Evolutionary conservation across 257 asterid genomes (phyloP).

Genomic region (Solanum etuberosum): DNA sequence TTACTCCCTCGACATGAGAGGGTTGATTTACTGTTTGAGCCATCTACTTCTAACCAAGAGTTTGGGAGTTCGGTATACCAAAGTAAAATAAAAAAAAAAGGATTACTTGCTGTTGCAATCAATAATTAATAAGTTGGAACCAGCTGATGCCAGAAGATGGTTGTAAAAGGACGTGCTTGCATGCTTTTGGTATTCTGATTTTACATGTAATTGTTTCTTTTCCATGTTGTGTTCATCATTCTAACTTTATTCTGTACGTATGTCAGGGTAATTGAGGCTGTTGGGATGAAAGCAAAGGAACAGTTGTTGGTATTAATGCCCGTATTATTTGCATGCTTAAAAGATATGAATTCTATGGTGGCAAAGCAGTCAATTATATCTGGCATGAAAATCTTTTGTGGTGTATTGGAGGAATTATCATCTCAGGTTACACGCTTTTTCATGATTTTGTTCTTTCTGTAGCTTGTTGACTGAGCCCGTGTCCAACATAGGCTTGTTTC

Average conservation of each 20-base stretch:
- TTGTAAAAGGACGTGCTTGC: background rate
- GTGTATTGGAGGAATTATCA: constrained; percentile 65
- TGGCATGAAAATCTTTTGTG: constrained; percentile 56
- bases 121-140: background rate
- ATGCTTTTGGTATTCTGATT: background rate
- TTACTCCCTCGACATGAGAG: background rate
- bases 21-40: background rate
- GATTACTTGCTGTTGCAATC: background rate
- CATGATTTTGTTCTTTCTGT: background rate
- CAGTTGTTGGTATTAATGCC: constrained; percentile 56
- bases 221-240: background rate
- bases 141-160: background rate
- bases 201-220: background rate
- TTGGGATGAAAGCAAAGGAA: constrained; percentile 56
- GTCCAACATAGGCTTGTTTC: background rate
- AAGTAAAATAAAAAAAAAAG: too few species aligned
- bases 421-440: constrained; percentile 55
- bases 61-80: background rate
- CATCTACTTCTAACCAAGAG: background rate
- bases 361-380: constrained; percentile 66
- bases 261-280: constrained; percentile 75
- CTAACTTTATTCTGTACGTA: constrained; percentile 10
- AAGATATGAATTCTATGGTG: constrained; percentile 45
- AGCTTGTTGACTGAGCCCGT: background rate
- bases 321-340: constrained; percentile 50